Evolutionary conservation across 768 basidiomycete genomes (phyloP).

Genomic region (Rhodotorula graminis): DNA sequence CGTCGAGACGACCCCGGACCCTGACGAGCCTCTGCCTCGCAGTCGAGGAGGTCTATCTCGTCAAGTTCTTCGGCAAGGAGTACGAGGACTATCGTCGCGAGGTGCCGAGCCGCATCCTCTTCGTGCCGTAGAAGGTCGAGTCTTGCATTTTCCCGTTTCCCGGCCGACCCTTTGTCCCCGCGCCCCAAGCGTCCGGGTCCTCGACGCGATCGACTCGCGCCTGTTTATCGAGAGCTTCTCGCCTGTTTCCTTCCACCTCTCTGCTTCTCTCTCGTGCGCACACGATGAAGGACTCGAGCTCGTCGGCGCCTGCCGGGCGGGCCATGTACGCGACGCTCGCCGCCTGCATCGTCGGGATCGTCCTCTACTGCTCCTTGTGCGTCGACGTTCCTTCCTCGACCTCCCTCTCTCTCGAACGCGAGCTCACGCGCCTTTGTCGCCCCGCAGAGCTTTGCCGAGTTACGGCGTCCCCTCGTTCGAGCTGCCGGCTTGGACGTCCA

Average conservation of each 20-base stretch:
- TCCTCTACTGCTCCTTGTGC: neutral
- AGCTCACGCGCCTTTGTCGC: neutral
- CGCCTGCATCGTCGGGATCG: neutral
- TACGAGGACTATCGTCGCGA: constrained; percentile 69
- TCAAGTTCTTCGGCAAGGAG: constrained; percentile 83
- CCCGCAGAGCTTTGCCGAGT: neutral
- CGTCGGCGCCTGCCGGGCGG: neutral
- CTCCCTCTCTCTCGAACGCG: no score
- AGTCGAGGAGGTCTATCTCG: constrained; percentile 77
- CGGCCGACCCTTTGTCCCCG: neutral
- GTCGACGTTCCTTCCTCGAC: neutral
- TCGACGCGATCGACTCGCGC: neutral
- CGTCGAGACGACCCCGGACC: no score
- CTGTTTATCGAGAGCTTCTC: neutral
- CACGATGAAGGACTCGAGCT: neutral
- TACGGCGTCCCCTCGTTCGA: neutral
- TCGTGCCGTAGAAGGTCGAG: constrained; percentile 56
- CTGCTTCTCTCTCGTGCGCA: neutral
- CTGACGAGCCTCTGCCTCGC: no score
- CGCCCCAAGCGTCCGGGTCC: neutral
- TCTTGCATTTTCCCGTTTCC: neutral
- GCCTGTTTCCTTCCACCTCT: neutral
- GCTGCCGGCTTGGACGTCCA: neutral
- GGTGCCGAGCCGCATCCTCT: constrained; percentile 84
- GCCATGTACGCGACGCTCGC: neutral